Conservation (phyloP, 805 yeast species). For the Myxozyma vanderwaltii region DNA sequence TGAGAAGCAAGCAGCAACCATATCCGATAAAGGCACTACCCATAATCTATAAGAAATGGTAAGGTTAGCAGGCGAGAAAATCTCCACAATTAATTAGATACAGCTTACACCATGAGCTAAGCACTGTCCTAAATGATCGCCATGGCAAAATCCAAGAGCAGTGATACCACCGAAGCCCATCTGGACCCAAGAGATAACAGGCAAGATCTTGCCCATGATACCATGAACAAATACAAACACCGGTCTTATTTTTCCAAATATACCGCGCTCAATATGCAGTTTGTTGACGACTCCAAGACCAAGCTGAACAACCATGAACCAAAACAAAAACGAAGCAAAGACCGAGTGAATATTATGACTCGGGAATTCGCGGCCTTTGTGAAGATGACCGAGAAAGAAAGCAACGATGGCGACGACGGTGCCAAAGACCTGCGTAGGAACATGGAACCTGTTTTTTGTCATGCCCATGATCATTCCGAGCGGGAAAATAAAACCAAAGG, state of each 20-base stretch:
- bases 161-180: slow-evolving; percentile 81
- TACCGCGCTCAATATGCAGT: slow-evolving; percentile 44
- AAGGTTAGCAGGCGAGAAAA: background rate
- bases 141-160: slow-evolving; percentile 84
- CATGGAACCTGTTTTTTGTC: slow-evolving; percentile 44
- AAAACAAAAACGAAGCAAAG: slow-evolving; percentile 43
- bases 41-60: slow-evolving; percentile 57
- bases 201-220: slow-evolving; percentile 40
- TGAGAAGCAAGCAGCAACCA: slow-evolving; percentile 68
- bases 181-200: slow-evolving; percentile 71
- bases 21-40: slow-evolving; percentile 83
- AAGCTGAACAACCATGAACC: slow-evolving; percentile 41
- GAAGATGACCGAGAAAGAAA: slow-evolving; percentile 46
- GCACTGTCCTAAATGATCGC: slow-evolving; percentile 86
- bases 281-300: slow-evolving; percentile 44
- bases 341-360: slow-evolving; percentile 43
- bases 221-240: slow-evolving; percentile 42
- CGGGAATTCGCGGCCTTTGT: slow-evolving; percentile 44
- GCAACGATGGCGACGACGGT: slow-evolving; percentile 44
- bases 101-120: slow-evolving; percentile 76
- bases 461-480: slow-evolving; percentile 47
- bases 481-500: slow-evolving; percentile 48
- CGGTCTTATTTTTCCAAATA: slow-evolving; percentile 41
- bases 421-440: slow-evolving; percentile 44
- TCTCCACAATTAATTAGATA: background rate